Evolutionary conservation across 1,284 basidiomycete genomes (phyloP).

Genomic region (Fomitopsis schrenkii): DNA sequence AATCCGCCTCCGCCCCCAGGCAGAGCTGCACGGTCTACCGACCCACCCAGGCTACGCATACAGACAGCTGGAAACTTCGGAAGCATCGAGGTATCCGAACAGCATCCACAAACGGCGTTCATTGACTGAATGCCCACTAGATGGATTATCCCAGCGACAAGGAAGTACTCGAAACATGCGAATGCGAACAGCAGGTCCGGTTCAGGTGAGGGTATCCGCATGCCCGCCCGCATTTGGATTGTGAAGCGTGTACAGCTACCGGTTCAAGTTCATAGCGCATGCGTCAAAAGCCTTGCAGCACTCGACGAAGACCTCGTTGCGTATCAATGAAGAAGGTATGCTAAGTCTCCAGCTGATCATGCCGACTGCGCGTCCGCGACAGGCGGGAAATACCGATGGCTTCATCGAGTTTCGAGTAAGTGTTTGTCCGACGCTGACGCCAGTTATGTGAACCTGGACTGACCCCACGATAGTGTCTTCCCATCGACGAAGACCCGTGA

Average conservation of each 20-base stretch:
- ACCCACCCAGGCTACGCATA: conserved; percentile 68
- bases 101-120: neutral
- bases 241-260: conserved; percentile 55
- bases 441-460: neutral
- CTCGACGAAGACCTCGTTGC: conserved; percentile 81
- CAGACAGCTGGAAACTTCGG: conserved; percentile 79
- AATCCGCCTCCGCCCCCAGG: conserved; percentile 46
- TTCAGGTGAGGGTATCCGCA: conserved; percentile 55
- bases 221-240: neutral
- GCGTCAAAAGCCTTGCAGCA: conserved; percentile 72
- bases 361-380: conserved; percentile 52
- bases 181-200: conserved; percentile 64
- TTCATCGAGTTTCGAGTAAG: conserved; percentile 85
- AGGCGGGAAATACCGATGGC: conserved; percentile 45
- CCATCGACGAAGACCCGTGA: conserved; percentile 38
- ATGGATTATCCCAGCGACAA: conserved; percentile 92
- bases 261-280: conserved; percentile 67
- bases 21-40: conserved; percentile 24
- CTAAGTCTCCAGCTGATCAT: conserved; percentile 87
- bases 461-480: conserved; percentile 39
- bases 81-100: conserved; percentile 57
- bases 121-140: conserved; percentile 33
- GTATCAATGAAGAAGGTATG: conserved; percentile 78
- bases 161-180: conserved; percentile 86
- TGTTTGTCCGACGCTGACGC: conserved; percentile 11